phyloP scores from a whole-genome alignment of 169 alveolate genomes.

The Plasmodium gallinaceum region DNA sequence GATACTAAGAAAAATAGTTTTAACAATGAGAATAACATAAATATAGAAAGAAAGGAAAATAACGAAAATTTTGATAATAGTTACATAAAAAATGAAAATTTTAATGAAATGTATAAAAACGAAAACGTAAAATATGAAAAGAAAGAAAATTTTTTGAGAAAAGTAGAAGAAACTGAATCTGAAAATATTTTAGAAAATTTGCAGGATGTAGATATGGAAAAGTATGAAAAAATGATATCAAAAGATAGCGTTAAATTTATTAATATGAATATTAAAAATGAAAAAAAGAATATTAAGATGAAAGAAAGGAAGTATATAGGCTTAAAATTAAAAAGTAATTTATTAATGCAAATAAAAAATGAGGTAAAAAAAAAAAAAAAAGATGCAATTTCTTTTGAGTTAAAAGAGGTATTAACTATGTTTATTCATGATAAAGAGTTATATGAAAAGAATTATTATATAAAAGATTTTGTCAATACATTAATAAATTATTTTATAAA shows the following conservation, averaged over 20 bases:
- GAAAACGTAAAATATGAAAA: neutral
- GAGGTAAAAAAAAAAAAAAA: constrained; percentile 15
- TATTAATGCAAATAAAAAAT: constrained; percentile 40
- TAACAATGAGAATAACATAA: neutral
- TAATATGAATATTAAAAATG: constrained; percentile 51
- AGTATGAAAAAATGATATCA: constrained; percentile 41
- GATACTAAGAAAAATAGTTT: neutral
- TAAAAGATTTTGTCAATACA: constrained; percentile 24
- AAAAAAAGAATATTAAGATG: constrained; percentile 31
- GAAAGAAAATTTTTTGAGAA: neutral
- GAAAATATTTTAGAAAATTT: constrained; percentile 30
- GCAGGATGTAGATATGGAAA: constrained; percentile 69
- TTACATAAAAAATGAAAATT: neutral
- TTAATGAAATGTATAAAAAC: neutral
- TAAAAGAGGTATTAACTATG: constrained; percentile 51
- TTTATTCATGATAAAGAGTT: constrained; percentile 61
- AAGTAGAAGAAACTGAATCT: constrained; percentile 25
- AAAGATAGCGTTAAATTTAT: constrained; percentile 57
- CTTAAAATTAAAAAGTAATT: constrained; percentile 28
- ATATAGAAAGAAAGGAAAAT: neutral
- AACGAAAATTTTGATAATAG: neutral
- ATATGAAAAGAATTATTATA: constrained; percentile 40
- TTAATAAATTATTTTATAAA: constrained; percentile 19
- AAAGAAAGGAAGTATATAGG: constrained; percentile 45
- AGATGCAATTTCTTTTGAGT: constrained; percentile 11